Conservation (phyloP, 2,329 filamentous ascomycete species). For the Pseudogymnoascus sp. region DNA sequence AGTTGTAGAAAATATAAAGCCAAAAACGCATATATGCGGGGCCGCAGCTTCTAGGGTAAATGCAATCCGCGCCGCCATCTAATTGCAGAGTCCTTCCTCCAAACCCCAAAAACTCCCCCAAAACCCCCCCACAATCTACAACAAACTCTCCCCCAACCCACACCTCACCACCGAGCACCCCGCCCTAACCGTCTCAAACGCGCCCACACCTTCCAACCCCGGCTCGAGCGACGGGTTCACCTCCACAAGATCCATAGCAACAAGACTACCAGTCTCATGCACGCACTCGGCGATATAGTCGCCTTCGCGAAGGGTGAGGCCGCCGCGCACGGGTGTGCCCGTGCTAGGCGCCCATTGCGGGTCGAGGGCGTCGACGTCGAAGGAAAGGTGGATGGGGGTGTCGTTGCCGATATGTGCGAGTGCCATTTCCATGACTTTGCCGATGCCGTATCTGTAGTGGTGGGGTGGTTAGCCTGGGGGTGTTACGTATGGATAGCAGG, state of each 20-base stretch:
- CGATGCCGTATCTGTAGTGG: constrained; percentile 68
- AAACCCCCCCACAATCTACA: constrained; percentile 40
- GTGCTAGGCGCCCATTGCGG: constrained; percentile 95
- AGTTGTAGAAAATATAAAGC: not conserved
- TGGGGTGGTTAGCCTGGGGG: constrained; percentile 10
- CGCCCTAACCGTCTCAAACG: constrained; percentile 77
- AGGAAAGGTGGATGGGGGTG: constrained; percentile 93
- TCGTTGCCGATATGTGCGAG: constrained; percentile 88
- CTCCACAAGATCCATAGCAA: constrained; percentile 76
- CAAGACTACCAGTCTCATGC: constrained; percentile 67
- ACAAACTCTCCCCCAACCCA: constrained; percentile 80
- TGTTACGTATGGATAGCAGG: not conserved
- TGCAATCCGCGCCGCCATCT: not conserved
- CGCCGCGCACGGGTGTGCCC: constrained; percentile 87
- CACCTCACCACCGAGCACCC: constrained; percentile 88
- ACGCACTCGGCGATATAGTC: constrained; percentile 92
- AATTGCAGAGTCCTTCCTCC: constrained; percentile 8
- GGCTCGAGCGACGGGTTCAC: constrained; percentile 66
- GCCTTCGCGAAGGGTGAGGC: constrained; percentile 85
- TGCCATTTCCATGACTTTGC: constrained; percentile 96
- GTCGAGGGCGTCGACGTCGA: constrained; percentile 94
- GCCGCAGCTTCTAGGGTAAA: not conserved
- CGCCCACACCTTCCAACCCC: constrained; percentile 48
- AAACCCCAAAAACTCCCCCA: not conserved
- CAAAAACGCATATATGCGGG: not conserved